Conservation (phyloP, 495 filamentous ascomycete genomes). For the Cairneyella variabilis region DNA sequence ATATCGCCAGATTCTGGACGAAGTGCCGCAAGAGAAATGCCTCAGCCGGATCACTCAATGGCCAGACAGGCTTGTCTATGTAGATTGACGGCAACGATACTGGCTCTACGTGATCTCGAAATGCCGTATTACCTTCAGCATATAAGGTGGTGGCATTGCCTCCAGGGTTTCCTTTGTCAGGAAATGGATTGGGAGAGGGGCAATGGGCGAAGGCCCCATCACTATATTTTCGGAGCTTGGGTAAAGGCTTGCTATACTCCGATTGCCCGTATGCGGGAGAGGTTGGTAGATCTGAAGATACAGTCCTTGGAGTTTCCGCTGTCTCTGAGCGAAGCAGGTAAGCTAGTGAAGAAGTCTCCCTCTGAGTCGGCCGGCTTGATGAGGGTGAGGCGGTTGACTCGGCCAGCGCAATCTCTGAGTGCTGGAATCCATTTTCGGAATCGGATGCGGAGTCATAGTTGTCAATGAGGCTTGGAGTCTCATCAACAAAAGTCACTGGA, state of each 20-base stretch:
- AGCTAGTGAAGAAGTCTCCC: neutral
- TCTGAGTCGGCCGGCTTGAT: neutral
- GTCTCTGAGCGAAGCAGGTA: neutral
- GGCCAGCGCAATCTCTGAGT: neutral
- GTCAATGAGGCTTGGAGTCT: slow-evolving; percentile 14
- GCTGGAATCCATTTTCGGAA: slow-evolving; percentile 3
- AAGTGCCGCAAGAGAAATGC: slow-evolving; percentile 44
- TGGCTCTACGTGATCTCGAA: neutral
- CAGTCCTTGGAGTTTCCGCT: neutral
- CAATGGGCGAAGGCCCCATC: neutral
- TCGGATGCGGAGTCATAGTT: slow-evolving; percentile 13
- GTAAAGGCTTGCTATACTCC: neutral
- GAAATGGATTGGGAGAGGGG: neutral
- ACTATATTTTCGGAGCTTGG: neutral
- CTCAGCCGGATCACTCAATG: slow-evolving; percentile 34
- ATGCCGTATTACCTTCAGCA: neutral
- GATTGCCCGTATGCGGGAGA: neutral
- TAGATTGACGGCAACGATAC: slow-evolving; percentile 14
- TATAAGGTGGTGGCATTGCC: no score
- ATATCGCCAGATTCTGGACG: slow-evolving; percentile 43
- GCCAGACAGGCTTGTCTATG: slow-evolving; percentile 28
- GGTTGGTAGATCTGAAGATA: neutral
- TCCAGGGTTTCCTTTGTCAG: neutral
- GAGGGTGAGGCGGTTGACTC: neutral
- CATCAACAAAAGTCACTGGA: slow-evolving; percentile 22